Conservation (phyloP, 306 rosid genomes). For the Delonix regia region DNA sequence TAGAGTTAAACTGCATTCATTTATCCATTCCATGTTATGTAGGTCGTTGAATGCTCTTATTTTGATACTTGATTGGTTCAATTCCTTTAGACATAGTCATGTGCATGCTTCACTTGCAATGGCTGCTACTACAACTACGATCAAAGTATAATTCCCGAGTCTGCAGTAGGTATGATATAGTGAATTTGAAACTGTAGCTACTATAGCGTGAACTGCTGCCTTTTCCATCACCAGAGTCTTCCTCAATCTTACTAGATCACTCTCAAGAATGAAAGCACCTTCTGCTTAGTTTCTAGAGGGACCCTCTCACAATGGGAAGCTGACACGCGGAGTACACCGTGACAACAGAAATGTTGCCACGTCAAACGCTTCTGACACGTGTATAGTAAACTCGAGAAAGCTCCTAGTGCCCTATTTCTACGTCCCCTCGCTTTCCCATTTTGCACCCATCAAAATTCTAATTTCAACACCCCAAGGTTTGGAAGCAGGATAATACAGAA, state of each 20-base stretch:
- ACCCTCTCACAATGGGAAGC: not conserved
- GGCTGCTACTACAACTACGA: no score
- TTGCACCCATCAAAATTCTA: not conserved
- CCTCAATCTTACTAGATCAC: not conserved
- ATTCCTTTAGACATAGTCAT: not conserved
- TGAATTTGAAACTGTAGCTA: not conserved
- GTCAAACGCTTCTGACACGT: slow-evolving; percentile 32
- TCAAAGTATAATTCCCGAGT: not conserved
- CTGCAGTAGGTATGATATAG: not conserved
- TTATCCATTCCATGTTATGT: not conserved
- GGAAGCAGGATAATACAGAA: not conserved
- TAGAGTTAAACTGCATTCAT: no score
- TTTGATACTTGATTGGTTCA: not conserved
- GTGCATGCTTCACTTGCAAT: no score
- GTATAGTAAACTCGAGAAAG: slow-evolving; percentile 48
- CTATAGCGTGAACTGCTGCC: not conserved
- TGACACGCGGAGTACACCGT: slow-evolving; percentile 33
- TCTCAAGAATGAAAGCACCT: not conserved
- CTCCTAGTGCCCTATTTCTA: not conserved
- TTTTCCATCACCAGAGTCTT: not conserved
- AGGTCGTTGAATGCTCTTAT: not conserved
- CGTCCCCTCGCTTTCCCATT: not conserved
- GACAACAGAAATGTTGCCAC: slow-evolving; percentile 43
- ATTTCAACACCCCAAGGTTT: not conserved
- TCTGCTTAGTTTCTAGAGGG: slow-evolving; percentile 7